Evolutionary conservation across 352 stramenopile species (phyloP).

Genomic region (Lagenidium sp.): DNA sequence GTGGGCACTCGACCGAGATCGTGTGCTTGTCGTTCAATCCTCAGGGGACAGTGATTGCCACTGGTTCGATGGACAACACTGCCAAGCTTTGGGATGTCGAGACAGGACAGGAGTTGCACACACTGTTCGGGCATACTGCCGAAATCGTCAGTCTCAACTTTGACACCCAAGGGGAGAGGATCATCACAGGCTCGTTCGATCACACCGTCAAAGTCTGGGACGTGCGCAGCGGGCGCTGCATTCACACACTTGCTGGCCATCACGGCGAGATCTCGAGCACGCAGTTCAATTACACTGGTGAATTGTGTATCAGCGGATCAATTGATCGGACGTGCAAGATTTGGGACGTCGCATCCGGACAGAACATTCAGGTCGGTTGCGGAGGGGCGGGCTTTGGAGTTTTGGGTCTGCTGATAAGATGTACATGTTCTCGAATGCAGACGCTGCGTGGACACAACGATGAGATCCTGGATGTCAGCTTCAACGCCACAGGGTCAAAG

Average conservation of each 20-base stretch:
- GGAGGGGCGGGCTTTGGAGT: neutral
- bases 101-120: slow-evolving; percentile 91
- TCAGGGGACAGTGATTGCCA: slow-evolving; percentile 87
- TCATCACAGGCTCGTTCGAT: slow-evolving; percentile 95
- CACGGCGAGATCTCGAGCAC: slow-evolving; percentile 94
- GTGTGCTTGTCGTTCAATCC: slow-evolving; percentile 95
- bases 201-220: slow-evolving; percentile 93
- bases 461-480: slow-evolving; percentile 93
- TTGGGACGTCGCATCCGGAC: slow-evolving; percentile 86
- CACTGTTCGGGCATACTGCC: slow-evolving; percentile 89
- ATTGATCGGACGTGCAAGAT: slow-evolving; percentile 95
- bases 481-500: slow-evolving; percentile 92
- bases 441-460: slow-evolving; percentile 93
- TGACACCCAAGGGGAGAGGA: slow-evolving; percentile 86
- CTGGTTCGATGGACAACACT: slow-evolving; percentile 92
- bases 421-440: slow-evolving; percentile 8
- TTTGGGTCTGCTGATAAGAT: neutral
- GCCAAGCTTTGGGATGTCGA: slow-evolving; percentile 95
- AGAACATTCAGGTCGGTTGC: slow-evolving; percentile 74
- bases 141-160: slow-evolving; percentile 95
- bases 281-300: slow-evolving; percentile 92
- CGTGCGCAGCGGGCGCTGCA: slow-evolving; percentile 77
- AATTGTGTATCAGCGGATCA: slow-evolving; percentile 90
- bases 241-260: slow-evolving; percentile 90
- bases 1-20: slow-evolving; percentile 93